Base-by-base conservation (phyloP, 2,329 filamentous ascomycete genomes). In the Neodidymelliopsis sp. region DNA sequence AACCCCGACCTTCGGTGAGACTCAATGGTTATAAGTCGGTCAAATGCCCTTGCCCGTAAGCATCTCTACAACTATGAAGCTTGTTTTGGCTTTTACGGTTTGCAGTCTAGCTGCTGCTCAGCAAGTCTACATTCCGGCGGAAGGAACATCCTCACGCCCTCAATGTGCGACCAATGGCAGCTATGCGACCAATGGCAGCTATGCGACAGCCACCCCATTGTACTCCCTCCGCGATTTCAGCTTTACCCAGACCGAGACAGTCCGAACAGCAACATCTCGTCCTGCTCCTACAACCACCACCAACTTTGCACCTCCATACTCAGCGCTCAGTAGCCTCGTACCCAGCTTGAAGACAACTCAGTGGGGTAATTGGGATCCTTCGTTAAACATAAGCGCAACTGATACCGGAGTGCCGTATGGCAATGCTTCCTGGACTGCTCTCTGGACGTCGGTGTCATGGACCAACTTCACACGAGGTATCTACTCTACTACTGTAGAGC, bases 401-500 rank as follows among this genome's bases (percentile, higher is more conserved):
- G 73, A 76, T 47, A 44, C 57, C 1, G 62, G 49, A 3, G 60
- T 67, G 16, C 71, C 70, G 3, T 76, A 75, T 29, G 74, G 74
- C 0, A 71, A 72, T 23, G 70, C 71, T 8, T 74, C 74, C 1
- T 76, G 72, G 70, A 70, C 67, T 20, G 57, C 61, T 5, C 46
- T 76, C 2, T 77, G 74, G 74, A 63, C 57, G 4, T 49, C 57
- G 1, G 67, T 72, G 5, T 63, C 66, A 4, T 62, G 70, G 34
- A 56, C 64, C 9, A 74, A 73, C 28, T 74, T 75, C 35, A 74
- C 71, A 7, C 57, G 57, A 19, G 65, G 63, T 46, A 53, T 77
- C n/a, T 76, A 77, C 52, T 74, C 74, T 2, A 81, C 81, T 0
- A 85, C 82, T 0, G 81, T 82, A 2, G 74, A 71, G 4, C 80